A percentile compares a stretch with the other conserved stretches of the same genome.
Conservation (phyloP, 164 flowering plant genomes). For the Umbilicus rupestris region DNA sequence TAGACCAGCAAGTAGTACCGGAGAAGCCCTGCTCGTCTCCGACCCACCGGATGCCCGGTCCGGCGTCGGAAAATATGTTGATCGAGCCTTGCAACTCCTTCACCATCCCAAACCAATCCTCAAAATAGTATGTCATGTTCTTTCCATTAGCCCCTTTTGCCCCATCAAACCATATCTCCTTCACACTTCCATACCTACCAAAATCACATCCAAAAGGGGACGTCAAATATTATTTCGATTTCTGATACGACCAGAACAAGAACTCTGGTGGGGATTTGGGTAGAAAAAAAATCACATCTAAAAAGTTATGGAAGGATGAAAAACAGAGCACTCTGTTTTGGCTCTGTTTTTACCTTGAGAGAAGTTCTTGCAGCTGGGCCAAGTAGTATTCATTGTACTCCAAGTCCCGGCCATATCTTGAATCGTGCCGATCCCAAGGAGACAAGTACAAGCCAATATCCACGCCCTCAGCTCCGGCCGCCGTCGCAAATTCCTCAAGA, state of each 20-base stretch:
- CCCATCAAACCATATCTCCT: constrained; percentile 96
- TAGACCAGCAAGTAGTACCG: constrained; percentile 77
- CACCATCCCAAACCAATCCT: constrained; percentile 85
- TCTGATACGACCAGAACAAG: no score
- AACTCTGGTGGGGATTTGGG: no score
- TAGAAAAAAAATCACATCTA: no score
- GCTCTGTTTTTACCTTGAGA: constrained; percentile 31
- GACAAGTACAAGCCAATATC: constrained; percentile 80
- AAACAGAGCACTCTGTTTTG: not conserved
- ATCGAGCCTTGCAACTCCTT: constrained; percentile 73
- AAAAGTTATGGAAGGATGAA: not conserved
- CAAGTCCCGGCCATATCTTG: constrained; percentile 48
- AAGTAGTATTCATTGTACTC: constrained; percentile 73
- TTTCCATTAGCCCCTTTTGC: constrained; percentile 70
- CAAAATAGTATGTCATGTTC: constrained; percentile 71
- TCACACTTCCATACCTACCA: constrained; percentile 61
- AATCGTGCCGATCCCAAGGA: constrained; percentile 94
- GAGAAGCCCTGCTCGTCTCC: constrained; percentile 78
- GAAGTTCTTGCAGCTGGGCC: constrained; percentile 83
- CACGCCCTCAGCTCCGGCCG: constrained; percentile 43
- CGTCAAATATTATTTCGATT: no score
- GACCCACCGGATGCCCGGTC: constrained; percentile 84
- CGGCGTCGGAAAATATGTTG: constrained; percentile 89
- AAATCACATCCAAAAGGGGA: constrained; percentile 11
- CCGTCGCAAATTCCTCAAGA: constrained; percentile 47